Base-by-base conservation (phyloP, 148 eudicot genomes). In the Amaranthus cruentus region DNA sequence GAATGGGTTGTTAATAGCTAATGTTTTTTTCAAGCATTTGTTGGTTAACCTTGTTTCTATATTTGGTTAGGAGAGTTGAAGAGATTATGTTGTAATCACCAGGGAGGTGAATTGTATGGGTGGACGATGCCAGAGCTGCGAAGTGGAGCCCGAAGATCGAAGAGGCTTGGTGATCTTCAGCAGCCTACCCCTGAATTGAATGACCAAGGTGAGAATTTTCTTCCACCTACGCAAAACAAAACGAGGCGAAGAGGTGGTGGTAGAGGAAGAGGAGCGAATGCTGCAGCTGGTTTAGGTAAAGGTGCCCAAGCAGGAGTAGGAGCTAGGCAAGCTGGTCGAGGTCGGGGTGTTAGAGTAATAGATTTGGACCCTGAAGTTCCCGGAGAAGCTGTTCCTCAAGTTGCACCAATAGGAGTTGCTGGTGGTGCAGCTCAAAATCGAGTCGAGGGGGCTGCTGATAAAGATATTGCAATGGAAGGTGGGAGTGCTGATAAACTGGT, bases 101-200 rank as follows among this genome's bases (percentile, higher is more conserved):
- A 80, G 81, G 78, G 75, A 80, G 64, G 81, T 81, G 75, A 86
- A 79, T 84, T 93, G 93, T 87, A 90, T 93, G 98, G 96, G 92
- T 84, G 77, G 91, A 93, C 81, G 84, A 93, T 93, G 98, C 98
- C 98, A 77, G 96, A 93, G 86, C 85, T 93, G 94, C 88, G 96
- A 79, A 93, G 98, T 79, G 94, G 96, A 89, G 96, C 98, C 55
- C 84, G 98, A 83, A 89, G 96, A 87, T 93, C 96, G 58, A 93
- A 91, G 87, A 85, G 98, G 83, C 83, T 93, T 66, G 91, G 93
- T 84, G 98, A 93, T 83, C 92, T 89, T 76, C 98, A 93, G 81
- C 87, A 76, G 80, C 86, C 94, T 85, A 82, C 88, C 70, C 85
- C 88, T 80, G 90, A 88, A 80, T 84, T 85, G 67, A 83, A 82